Evolutionary conservation across 352 stramenopile species (phyloP).

Genomic region (Phytophthora megakarya): DNA sequence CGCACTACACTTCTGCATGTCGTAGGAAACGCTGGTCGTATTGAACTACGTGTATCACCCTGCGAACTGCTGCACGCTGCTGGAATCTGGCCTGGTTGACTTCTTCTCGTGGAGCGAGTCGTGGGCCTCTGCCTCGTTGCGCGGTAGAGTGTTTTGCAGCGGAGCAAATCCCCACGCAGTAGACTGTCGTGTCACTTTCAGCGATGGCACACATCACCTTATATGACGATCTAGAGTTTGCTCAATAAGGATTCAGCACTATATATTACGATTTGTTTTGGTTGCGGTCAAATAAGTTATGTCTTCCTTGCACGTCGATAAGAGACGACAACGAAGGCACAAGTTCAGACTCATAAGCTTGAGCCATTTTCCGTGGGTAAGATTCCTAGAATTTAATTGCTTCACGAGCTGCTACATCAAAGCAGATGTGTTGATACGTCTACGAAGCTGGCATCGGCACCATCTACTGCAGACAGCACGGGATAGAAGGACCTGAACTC

Average conservation of each 20-base stretch:
- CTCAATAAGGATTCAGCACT: no score
- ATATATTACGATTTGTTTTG: no score
- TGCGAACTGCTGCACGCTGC: neutral
- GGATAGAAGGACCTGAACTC: conserved; percentile 11
- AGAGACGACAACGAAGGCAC: neutral
- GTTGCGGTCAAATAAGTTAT: no score
- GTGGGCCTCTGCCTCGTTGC: neutral
- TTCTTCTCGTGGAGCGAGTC: neutral
- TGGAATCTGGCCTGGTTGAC: neutral
- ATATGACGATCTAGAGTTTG: no score
- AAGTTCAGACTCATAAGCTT: neutral
- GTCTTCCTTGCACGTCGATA: no score
- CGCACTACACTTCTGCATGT: no score
- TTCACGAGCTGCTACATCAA: neutral
- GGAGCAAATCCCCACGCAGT: conserved; percentile 11
- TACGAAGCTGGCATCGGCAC: neutral
- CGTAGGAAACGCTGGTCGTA: no score
- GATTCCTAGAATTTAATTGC: conserved; percentile 15
- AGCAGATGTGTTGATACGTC: neutral
- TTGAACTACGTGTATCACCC: neutral
- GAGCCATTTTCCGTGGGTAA: neutral
- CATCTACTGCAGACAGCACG: conserved; percentile 37
- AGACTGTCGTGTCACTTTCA: conserved; percentile 3
- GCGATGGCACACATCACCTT: neutral
- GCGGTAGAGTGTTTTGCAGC: conserved; percentile 8